Base-by-base conservation (phyloP, 257 asterid species). In the Gentiana straminea region DNA sequence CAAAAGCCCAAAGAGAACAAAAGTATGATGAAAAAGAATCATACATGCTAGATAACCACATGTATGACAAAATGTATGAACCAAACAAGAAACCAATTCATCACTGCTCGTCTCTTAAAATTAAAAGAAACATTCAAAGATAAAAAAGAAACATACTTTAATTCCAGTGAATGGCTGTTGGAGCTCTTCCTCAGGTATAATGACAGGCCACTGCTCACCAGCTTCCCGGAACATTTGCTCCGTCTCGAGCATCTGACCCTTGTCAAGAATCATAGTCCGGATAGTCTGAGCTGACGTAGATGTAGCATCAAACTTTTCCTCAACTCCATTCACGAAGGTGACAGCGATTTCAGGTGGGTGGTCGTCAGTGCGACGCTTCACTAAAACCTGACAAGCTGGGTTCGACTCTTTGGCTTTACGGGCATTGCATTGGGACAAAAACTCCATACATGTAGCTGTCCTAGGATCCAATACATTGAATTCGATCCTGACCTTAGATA, bases 291-390 rank as follows among this genome's bases (percentile, higher is more conserved):
- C 98, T 0, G 95, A 76, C 5, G 94, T 84, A 49, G 82, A 54
- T 41, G 94, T 84, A 68, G 95, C 98, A 48, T 91, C 95, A 63
- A 82, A 91, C 9, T 80, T 69, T 54, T 87, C 94, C 71, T 84
- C 94, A 43, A 79, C 86, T 49, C 98, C 96, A 52, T 84, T 84
- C 64, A 69, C 95, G 70, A 91, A 91, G 11, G 98, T 91, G 51
- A 84, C 96, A 48, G 96, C 71, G 77, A 90, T 90, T 75, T 74
- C 73, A 0, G 98, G 98, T 1, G 94, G 94, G 50, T 68, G 74
- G 68, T 91, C 94, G 65, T 91, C 96, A 53, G 95, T 87, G 57
- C 98, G 94, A 58, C 96, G 96, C 80, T 87, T 87, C 57, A 87
- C 95, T 56, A 81, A 86, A 46, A 91, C 76, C 76, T 86, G 95